phyloP scores from a whole-genome alignment of 176 grass and related monocot species.

The barley (Hordeum vulgare) region MorexV3_pseudomolecules_assembly NC_058518.1:52832705-52833204 shows the following conservation, averaged over 20 bases:
- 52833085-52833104: not conserved
- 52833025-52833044: not conserved
- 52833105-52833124: not conserved
- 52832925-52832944: not conserved
- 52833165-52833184: not conserved
- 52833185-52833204: not conserved
- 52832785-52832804: not conserved
- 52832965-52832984: constrained; percentile 8
- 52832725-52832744: not conserved
- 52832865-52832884: not conserved
- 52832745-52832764: not conserved
- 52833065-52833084: not conserved
- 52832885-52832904: not conserved
- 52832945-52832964: not conserved
- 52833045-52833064: not conserved
- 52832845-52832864: not conserved
- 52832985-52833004: not conserved
- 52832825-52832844: constrained; percentile 1
- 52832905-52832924: not conserved
- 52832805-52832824: not conserved
- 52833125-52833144: constrained; percentile 20
- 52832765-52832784: not conserved
- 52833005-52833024: not conserved
- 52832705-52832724: not conserved
- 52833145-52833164: not conserved